Evolutionary conservation across 2,329 filamentous ascomycete species (phyloP), one percentile per base, ranked within the genome.

Genomic region (Penicillium sp.): DNA sequence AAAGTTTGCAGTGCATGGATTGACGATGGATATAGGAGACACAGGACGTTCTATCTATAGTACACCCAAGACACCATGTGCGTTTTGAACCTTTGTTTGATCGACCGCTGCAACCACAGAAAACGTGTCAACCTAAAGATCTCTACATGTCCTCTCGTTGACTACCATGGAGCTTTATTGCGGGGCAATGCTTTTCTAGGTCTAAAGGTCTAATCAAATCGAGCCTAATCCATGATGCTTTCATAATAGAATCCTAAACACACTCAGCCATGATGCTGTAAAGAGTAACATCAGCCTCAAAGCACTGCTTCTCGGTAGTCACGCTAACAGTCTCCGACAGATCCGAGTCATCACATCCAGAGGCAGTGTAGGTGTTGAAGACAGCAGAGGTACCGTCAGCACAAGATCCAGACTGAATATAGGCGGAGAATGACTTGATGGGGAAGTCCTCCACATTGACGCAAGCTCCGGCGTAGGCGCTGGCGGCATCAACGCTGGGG

Each of bases 381-480:
- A 58, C 52, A 27, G 56, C 42, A 23, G 56, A 48, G n/a, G 56
- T 58, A 25, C 56, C 56, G 73, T 62, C 59, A 2, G 52, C 50
- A 33, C 60, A 62, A 14, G 47, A 50, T 5, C 60, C 58, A 27
- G 60, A 58, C 39, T 42, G 54, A 4, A 62, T 29, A 25, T 59
- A 61, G 23, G 60, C 60, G 9, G 53, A 46, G 58, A 61, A 62
- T 11, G 60, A 62, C 43, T 59, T 59, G 48, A 62, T 50, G 19
- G 60, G 60, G 26, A 62, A 53, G 42, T 62, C 42, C 39, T 62
- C 60, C n/a, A 62, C 39, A 33, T 61, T 61, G 25, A 58, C 27
- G 44, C 60, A 62, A 25, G 53, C 51, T 46, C 46, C 49, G 19
- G 47, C 55, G n/a, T 57, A 57, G 11, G 50, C 49, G 13, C 54